Conservation (phyloP, 305 asterid genomes). For the Rubia tinctorum region DNA sequence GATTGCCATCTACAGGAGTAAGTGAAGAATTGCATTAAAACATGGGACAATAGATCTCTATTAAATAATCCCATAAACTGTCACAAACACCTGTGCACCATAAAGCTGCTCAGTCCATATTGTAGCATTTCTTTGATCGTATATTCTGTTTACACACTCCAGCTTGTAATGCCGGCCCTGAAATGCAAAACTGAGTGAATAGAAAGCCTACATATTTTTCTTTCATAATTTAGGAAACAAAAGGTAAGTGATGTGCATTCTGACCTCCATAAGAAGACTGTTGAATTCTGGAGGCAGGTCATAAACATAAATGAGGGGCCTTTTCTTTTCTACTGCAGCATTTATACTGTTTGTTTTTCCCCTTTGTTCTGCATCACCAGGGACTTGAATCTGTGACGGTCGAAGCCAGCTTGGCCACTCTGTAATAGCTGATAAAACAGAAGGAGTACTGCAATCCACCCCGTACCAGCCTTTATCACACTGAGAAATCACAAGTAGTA, state of each 20-base stretch:
- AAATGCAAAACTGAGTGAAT: slow-evolving; percentile 15
- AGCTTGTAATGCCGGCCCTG: slow-evolving; percentile 91
- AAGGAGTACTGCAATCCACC: slow-evolving; percentile 87
- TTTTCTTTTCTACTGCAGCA: slow-evolving; percentile 67
- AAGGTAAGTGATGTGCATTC: slow-evolving; percentile 15
- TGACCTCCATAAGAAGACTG: slow-evolving; percentile 87
- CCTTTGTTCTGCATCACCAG: slow-evolving; percentile 32
- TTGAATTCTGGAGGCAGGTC: slow-evolving; percentile 90
- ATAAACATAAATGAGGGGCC: slow-evolving; percentile 88
- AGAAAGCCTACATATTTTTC: slow-evolving; percentile 1
- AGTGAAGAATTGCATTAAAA: slow-evolving; percentile 10
- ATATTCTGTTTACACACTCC: slow-evolving; percentile 86
- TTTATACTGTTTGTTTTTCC: slow-evolving; percentile 34
- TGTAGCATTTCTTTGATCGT: slow-evolving; percentile 78
- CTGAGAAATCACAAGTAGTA: slow-evolving; percentile 33
- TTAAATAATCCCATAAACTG: neutral
- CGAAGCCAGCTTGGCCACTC: slow-evolving; percentile 93
- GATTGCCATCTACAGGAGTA: slow-evolving; percentile 66
- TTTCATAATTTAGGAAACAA: slow-evolving; percentile 9
- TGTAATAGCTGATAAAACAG: slow-evolving; percentile 59
- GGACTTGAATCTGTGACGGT: slow-evolving; percentile 62
- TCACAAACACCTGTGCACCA: slow-evolving; percentile 79
- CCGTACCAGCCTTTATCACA: slow-evolving; percentile 92
- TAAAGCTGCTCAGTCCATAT: slow-evolving; percentile 84
- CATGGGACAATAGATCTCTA: neutral